Conservation (phyloP, 768 basidiomycete genomes). For the Phallus indusiatus region DNA sequence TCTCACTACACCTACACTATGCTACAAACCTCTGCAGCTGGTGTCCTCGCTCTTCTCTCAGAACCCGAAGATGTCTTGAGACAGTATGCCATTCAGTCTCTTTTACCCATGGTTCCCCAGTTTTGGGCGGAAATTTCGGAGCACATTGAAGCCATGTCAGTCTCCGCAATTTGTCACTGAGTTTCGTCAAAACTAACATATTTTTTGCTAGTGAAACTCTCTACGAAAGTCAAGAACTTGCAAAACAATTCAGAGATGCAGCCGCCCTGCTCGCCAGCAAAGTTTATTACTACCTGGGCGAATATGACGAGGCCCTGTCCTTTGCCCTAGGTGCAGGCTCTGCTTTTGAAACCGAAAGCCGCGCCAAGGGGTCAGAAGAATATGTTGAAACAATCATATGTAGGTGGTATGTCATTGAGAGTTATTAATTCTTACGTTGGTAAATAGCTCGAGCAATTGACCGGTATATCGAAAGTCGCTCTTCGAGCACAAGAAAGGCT, state of each 20-base stretch:
- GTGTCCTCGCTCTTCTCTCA: constrained; percentile 82
- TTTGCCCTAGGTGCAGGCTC: constrained; percentile 88
- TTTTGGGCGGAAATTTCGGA: constrained; percentile 99
- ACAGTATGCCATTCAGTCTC: constrained; percentile 79
- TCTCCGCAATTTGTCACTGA: constrained; percentile 5
- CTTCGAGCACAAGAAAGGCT: constrained; percentile 32
- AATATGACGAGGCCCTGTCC: constrained; percentile 90
- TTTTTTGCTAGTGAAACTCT: constrained; percentile 62
- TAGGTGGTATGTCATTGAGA: constrained; percentile 33
- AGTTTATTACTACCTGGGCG: constrained; percentile 93
- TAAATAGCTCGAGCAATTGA: constrained; percentile 87
- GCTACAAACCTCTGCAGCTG: constrained; percentile 73
- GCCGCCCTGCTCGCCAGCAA: constrained; percentile 95
- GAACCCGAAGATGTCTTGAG: constrained; percentile 85
- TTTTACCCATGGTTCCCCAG: constrained; percentile 78
- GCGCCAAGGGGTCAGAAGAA: constrained; percentile 59
- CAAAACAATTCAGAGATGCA: constrained; percentile 62
- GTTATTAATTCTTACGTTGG: background rate
- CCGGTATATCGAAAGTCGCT: constrained; percentile 69
- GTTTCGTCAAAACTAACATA: background rate
- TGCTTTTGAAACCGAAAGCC: constrained; percentile 72
- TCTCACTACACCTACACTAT: constrained; percentile 1
- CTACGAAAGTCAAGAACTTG: constrained; percentile 74
- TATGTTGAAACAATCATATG: constrained; percentile 93
- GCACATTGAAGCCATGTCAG: constrained; percentile 81